A percentile compares a stretch with the other conserved stretches of the same genome.
phyloP scores from a whole-genome alignment of 768 basidiomycete species.

The Dioszegia hungarica region DNA sequence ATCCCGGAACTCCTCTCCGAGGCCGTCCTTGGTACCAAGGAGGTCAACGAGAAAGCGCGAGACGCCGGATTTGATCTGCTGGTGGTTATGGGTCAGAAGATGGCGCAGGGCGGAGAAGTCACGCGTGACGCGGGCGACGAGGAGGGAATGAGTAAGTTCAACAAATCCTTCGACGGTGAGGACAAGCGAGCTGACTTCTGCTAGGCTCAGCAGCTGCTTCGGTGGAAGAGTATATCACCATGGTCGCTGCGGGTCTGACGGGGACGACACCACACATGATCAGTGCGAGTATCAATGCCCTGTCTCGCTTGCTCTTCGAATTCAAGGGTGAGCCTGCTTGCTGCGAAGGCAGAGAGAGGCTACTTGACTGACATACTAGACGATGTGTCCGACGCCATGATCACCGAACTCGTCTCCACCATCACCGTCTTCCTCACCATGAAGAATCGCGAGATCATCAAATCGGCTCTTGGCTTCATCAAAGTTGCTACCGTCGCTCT shows the following conservation, averaged over 20 bases:
- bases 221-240: constrained; percentile 89
- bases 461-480: constrained; percentile 88
- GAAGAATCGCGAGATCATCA: constrained; percentile 94
- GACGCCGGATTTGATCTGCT: constrained; percentile 84
- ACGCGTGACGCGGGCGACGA: constrained; percentile 56
- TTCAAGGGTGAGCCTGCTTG: constrained; percentile 68
- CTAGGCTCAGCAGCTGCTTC: constrained; percentile 53
- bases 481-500: constrained; percentile 89
- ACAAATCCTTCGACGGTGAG: background rate
- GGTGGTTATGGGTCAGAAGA: constrained; percentile 86
- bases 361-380: constrained; percentile 57
- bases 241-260: constrained; percentile 91
- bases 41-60: constrained; percentile 88
- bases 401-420: constrained; percentile 76
- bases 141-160: constrained; percentile 47
- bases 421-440: constrained; percentile 80
- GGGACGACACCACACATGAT: constrained; percentile 96
- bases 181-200: background rate
- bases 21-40: constrained; percentile 90
- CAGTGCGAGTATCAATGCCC: constrained; percentile 89
- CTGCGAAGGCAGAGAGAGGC: too few relatives aligned
- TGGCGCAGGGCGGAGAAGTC: constrained; percentile 79
- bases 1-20: constrained; percentile 88
- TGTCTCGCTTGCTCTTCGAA: constrained; percentile 90
- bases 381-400: constrained; percentile 64